Base-by-base conservation (phyloP, 768 basidiomycete species). In the Dentipellis sp. region DNA sequence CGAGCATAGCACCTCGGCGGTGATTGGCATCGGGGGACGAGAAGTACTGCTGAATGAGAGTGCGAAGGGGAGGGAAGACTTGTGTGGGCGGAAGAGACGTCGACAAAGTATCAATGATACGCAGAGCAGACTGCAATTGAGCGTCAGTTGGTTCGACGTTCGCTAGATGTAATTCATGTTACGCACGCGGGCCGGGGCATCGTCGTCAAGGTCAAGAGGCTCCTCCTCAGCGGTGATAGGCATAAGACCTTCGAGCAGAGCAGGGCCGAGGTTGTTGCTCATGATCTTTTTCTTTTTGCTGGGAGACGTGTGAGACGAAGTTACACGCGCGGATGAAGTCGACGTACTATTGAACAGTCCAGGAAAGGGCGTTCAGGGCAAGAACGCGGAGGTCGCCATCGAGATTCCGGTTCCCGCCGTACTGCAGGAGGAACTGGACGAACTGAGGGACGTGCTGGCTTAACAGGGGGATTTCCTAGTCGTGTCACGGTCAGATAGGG, bases 241-340 rank as follows among this genome's bases (percentile, higher is more conserved):
- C 80, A 99, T 88, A 46, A 99, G 81, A 46, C 90, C 89, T 62
- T 91, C 84, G 56, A 98, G 79, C 66, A 99, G 95, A 23, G 81
- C 79, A 48, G 81, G 80, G 14, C 92, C 93, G 56, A 99, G 78
- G 66, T 82, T 82, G 58, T 93, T 79, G 63, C 80, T 80, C 71
- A 97, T 93, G 38, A 99, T 81, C 72, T 94, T 97, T 51, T 87
- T 86, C 74, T 97, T 97, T 83, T 98, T 99, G 76, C 91, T 94
- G 64, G 17, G 14, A 29, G 6, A 17, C 14, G 2, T 62, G 40
- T 12, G 19, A 21, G 4, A 34, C 42, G 50, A 54, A 50, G 57
- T 53, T 49, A 63, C 62, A 53, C 45, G 51, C 40, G 21, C 5
- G 55, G 6, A n/a, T 6, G 47, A 1, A 38, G 9, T 3, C 0